Evolutionary conservation across 2,329 filamentous ascomycete species (phyloP), one percentile per base, ranked within the genome.

Genomic region (Penicillium hesseltinei): DNA sequence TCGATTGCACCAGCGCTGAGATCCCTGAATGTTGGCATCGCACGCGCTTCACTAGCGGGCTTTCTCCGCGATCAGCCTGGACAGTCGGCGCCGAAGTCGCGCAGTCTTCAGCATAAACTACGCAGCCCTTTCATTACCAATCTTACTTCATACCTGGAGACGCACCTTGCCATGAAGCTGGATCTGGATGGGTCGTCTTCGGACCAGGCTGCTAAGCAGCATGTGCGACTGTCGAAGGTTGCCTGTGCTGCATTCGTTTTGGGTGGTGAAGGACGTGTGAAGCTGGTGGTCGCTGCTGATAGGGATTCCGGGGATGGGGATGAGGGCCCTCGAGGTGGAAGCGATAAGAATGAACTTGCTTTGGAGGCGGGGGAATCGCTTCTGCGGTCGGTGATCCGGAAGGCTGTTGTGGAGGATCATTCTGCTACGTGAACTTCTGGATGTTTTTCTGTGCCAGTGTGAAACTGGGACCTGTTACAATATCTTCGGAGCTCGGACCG

Each of bases 81-180:
- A 29, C 23, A 46, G 21, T 27, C n/a, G 15, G 36, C 23, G 2
- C 53, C 57, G 7, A 61, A 50, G n/a, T 29, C 46, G 5, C 54
- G 56, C 13, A 55, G 48, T 33, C 48, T 64, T 17, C 50, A 61
- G 33, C 51, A 58, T 29, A 61, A 58, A 51, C 25, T 51, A 43
- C 47, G 50, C 42, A 61, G 42, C 31, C 56, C 38, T 25, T 61
- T 60, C 44, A 59, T 51, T 49, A 46, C 56, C 11, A 71, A 69
- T 35, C 61, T 77, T 9, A 69, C 66, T n/a, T 52, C 65, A 2
- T 77, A 77, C 51, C 56, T 77, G 27, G 66, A 72, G 29, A 67
- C 63, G 6, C 72, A 77, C 63, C 66, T 77, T 42, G 75, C 75
- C 5, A 74, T 77, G 73, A 69, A 72, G 25, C 53, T 77, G 27